Percentiles rank a stretch among this genome's conserved stretches.
phyloP scores from a whole-genome alignment of 2,329 filamentous ascomycete genomes.

The Botrytis fabae region DNA sequence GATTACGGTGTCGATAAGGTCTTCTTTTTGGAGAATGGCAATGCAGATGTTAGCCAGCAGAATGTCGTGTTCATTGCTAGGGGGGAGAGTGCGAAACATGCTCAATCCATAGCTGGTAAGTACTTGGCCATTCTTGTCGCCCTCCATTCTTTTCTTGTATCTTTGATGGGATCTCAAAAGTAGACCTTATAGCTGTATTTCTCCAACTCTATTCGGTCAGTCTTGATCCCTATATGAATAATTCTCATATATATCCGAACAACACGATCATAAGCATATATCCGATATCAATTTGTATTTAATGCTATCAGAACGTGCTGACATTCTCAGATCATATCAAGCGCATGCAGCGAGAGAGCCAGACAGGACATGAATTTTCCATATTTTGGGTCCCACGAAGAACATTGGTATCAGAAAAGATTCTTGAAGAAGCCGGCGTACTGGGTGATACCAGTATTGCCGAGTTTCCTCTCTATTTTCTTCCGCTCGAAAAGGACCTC shows the following conservation, averaged over 20 bases:
- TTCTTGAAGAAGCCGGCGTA: constrained; percentile 90
- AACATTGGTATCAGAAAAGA: constrained; percentile 85
- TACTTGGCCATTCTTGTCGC: constrained; percentile 30
- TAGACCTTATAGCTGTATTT: constrained; percentile 56
- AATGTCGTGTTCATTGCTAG: constrained; percentile 93
- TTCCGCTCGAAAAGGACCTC: constrained; percentile 87
- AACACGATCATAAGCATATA: constrained; percentile 48
- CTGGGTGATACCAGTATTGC: constrained; percentile 87
- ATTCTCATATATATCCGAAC: constrained; percentile 24
- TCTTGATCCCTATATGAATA: constrained; percentile 55
- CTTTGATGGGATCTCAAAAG: constrained; percentile 53
- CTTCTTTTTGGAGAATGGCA: constrained; percentile 94
- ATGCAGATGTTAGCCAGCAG: constrained; percentile 89
- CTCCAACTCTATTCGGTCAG: constrained; percentile 56
- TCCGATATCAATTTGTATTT: constrained; percentile 39
- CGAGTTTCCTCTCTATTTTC: constrained; percentile 85
- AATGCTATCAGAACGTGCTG: constrained; percentile 59
- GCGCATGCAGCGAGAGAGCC: constrained; percentile 81
- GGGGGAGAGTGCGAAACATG: constrained; percentile 83
- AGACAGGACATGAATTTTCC: constrained; percentile 91
- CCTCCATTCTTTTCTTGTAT: background rate
- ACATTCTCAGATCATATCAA: constrained; percentile 82
- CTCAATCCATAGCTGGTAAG: constrained; percentile 83
- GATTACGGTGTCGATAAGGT: constrained; percentile 98
- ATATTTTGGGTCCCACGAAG: constrained; percentile 95